A percentile compares a stretch with the other conserved stretches of the same genome.
Evolutionary conservation across 2,329 filamentous ascomycete genomes (phyloP).

Genomic region (Aspergillus udagawae): DNA sequence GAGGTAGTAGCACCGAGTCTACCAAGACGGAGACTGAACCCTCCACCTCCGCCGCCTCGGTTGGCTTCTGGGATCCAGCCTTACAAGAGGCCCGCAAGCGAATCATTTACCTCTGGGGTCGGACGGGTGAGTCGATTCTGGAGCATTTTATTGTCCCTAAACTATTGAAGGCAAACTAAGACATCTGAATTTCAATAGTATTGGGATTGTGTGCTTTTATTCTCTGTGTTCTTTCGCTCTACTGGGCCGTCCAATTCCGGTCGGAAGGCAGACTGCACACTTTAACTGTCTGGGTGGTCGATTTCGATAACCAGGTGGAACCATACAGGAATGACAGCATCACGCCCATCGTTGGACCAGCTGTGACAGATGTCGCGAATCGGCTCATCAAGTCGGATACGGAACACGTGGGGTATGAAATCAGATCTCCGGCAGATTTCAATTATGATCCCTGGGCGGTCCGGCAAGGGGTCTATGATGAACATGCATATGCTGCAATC

Average conservation of each 20-base stretch:
- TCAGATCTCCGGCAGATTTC: conserved; percentile 50
- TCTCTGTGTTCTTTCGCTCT: conserved; percentile 54
- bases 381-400: conserved; percentile 38
- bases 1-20: background rate
- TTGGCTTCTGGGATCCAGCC: conserved; percentile 26
- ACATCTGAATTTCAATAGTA: conserved; percentile 8
- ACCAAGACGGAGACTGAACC: background rate
- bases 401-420: conserved; percentile 48
- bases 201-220: conserved; percentile 53
- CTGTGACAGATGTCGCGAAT: conserved; percentile 46
- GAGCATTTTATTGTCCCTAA: background rate
- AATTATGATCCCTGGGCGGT: conserved; percentile 54
- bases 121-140: conserved; percentile 16
- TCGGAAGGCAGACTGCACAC: conserved; percentile 47
- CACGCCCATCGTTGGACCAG: conserved; percentile 52
- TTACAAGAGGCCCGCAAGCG: conserved; percentile 18
- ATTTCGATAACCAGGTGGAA: conserved; percentile 56
- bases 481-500: conserved; percentile 57
- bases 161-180: conserved; percentile 1
- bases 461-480: conserved; percentile 56
- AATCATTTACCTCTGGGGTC: conserved; percentile 21
- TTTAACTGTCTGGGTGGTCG: conserved; percentile 56
- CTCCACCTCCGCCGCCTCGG: conserved; percentile 2
- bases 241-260: conserved; percentile 57
- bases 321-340: conserved; percentile 46